Evolutionary conservation across 257 asterid genomes (phyloP).

Genomic region (Salvia hispanica): DNA sequence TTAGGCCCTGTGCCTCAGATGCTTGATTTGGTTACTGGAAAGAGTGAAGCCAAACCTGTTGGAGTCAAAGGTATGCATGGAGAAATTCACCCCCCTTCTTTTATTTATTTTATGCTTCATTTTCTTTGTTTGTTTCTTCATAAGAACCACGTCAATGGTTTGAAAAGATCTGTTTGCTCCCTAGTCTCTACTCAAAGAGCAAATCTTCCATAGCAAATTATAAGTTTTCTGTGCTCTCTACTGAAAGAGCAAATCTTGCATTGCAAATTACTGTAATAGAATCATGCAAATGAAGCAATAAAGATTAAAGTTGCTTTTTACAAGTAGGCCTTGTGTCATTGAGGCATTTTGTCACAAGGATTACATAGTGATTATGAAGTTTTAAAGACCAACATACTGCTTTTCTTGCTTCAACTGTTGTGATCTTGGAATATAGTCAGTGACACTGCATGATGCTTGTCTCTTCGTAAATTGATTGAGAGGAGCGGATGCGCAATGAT

Average conservation of each 20-base stretch:
- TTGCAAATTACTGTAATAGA: neutral
- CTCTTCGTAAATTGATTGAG: neutral
- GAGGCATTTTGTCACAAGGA: neutral
- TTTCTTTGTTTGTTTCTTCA: neutral
- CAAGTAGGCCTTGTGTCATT: neutral
- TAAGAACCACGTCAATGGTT: neutral
- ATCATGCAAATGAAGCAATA: neutral
- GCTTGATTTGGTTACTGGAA: constrained; percentile 41
- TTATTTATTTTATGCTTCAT: neutral
- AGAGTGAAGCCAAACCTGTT: constrained; percentile 41
- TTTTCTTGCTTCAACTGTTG: constrained; percentile 2
- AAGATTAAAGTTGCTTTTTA: neutral
- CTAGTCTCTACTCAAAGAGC: neutral
- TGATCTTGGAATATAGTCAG: neutral
- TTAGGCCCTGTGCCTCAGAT: constrained; percentile 74
- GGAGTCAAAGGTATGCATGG: constrained; percentile 55
- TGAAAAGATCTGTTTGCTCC: neutral
- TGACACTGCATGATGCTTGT: constrained; percentile 16
- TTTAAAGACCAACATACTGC: neutral
- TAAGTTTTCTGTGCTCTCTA: neutral
- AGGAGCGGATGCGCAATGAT: neutral
- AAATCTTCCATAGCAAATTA: neutral
- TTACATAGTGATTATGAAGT: neutral
- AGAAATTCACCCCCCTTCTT: neutral
- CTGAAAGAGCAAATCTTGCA: neutral